A percentile compares a stretch with the other conserved stretches of the same genome.
Conservation (phyloP, 768 basidiomycete species). For the Rhizopogon rudus region DNA sequence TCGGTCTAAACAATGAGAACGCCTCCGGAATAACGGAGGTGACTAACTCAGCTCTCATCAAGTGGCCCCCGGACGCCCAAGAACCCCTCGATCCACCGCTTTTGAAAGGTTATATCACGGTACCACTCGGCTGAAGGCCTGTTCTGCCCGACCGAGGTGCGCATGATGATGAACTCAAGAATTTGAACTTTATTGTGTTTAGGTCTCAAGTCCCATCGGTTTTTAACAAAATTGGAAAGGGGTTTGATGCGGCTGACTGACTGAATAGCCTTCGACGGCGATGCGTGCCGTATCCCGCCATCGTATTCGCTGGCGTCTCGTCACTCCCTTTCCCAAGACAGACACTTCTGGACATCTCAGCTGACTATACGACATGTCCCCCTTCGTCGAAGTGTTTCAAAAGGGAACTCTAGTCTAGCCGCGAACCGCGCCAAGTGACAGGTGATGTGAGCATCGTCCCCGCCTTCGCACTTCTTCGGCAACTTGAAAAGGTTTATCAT, state of each 20-base stretch:
- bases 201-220: not conserved
- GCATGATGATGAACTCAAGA: not conserved
- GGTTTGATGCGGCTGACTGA: not conserved
- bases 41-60: not conserved
- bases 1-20: not conserved
- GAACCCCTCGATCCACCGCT: not conserved
- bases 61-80: not conserved
- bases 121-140: not conserved
- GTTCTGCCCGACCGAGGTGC: not conserved
- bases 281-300: slow-evolving; percentile 1
- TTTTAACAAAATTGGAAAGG: not conserved
- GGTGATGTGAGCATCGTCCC: not conserved
- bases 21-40: not conserved
- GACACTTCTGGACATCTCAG: not conserved
- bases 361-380: not conserved
- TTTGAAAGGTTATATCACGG: not conserved
- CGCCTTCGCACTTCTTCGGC: not conserved
- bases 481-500: no score
- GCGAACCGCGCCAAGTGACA: not conserved
- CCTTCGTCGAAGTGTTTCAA: not conserved
- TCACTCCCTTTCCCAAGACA: not conserved
- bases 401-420: not conserved
- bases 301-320: not conserved
- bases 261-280: not conserved
- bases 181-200: not conserved